Evolutionary conservation across 345 rosid genomes (phyloP).

Genomic region (Gossypium stocksii): DNA sequence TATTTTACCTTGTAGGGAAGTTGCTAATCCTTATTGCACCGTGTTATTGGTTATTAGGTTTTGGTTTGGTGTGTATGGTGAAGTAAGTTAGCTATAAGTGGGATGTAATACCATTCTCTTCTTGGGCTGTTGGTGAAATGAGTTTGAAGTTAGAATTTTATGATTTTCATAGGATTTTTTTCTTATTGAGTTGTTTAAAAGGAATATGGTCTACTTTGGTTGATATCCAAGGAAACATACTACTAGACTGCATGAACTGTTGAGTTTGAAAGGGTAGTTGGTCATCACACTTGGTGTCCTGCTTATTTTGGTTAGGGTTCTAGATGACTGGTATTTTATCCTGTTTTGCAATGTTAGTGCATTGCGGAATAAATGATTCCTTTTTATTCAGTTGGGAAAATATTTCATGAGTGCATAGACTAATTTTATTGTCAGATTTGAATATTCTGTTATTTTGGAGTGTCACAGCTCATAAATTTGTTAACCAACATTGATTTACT

Average conservation of each 20-base stretch:
- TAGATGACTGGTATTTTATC: neutral
- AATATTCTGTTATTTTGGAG: neutral
- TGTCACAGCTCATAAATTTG: neutral
- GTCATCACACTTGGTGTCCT: neutral
- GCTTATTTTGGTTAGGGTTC: neutral
- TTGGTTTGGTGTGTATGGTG: neutral
- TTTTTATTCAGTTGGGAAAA: neutral
- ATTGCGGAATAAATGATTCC: neutral
- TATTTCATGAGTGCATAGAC: neutral
- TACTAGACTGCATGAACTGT: neutral
- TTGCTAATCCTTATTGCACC: neutral
- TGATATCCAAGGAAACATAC: neutral
- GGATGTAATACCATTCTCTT: neutral
- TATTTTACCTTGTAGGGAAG: neutral
- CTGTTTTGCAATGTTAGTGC: neutral
- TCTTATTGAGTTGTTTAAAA: neutral
- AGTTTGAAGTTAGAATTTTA: neutral
- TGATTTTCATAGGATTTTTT: neutral
- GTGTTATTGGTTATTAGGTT: neutral
- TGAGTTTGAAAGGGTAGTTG: neutral
- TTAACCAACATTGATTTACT: neutral
- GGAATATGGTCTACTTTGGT: neutral
- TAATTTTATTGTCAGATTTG: neutral
- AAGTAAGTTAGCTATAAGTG: conserved; percentile 1
- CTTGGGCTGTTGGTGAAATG: neutral